Conservation (phyloP, 495 filamentous ascomycete species). For the Podospora sp. region DNA sequence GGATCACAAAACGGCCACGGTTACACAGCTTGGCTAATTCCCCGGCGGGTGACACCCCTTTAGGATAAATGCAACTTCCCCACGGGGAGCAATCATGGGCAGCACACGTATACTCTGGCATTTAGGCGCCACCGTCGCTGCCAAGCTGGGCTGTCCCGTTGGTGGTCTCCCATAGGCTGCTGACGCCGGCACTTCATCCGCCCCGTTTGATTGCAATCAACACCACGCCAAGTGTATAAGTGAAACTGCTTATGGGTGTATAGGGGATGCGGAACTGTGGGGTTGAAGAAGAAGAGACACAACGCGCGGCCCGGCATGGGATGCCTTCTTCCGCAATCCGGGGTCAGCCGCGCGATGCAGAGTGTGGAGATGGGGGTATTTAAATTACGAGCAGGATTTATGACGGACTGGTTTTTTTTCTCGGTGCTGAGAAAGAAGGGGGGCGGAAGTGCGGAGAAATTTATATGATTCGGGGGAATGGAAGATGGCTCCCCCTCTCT, state of each 20-base stretch:
- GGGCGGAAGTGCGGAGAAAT: neutral
- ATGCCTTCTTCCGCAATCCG: slow-evolving; percentile 15
- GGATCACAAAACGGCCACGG: no score
- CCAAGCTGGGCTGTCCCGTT: neutral
- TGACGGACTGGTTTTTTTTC: slow-evolving; percentile 6
- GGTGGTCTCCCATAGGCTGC: neutral
- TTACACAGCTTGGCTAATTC: no score
- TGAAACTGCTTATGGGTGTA: neutral
- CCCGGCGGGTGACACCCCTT: neutral
- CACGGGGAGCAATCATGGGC: no score
- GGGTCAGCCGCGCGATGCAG: slow-evolving; percentile 2
- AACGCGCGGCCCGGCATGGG: slow-evolving; percentile 7
- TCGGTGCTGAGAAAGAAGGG: neutral
- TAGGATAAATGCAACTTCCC: slow-evolving; percentile 8
- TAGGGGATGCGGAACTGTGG: neutral
- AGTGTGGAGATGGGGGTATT: neutral
- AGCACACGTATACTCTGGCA: neutral
- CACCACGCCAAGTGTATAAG: slow-evolving; percentile 20
- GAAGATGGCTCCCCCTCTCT: neutral
- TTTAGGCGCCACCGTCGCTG: slow-evolving; percentile 1
- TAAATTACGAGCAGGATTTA: neutral
- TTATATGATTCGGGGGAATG: neutral
- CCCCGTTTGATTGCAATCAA: neutral
- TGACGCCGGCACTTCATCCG: slow-evolving; percentile 16
- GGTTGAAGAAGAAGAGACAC: neutral